Conservation (phyloP, 2,329 filamentous ascomycete species). For the Trichoderma simmonsii region DNA sequence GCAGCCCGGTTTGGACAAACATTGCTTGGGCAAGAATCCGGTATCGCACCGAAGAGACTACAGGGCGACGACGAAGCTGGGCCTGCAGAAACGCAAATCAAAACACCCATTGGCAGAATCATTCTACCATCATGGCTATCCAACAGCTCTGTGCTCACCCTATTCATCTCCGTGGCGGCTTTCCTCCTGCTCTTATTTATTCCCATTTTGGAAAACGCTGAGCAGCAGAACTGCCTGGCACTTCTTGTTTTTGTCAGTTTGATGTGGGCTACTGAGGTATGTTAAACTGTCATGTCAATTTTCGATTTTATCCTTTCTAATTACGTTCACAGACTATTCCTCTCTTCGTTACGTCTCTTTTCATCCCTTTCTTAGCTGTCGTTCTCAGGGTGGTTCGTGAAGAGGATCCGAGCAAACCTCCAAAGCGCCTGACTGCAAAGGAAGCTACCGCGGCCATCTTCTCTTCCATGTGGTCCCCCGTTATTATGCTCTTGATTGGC, state of each 20-base stretch:
- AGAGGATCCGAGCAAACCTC: conserved; percentile 56
- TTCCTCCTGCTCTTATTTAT: conserved; percentile 73
- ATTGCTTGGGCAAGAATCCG: conserved; percentile 71
- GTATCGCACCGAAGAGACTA: conserved; percentile 64
- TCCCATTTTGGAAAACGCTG: conserved; percentile 79
- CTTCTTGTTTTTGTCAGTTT: conserved; percentile 91
- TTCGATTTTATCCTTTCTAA: neutral
- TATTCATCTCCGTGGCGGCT: conserved; percentile 66
- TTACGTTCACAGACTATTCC: conserved; percentile 70
- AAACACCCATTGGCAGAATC: conserved; percentile 76
- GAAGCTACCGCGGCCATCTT: conserved; percentile 82
- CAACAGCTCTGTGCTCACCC: conserved; percentile 73
- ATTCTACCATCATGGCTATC: conserved; percentile 77
- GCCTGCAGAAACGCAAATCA: conserved; percentile 62
- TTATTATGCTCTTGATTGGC: conserved; percentile 95
- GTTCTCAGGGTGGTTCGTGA: conserved; percentile 79
- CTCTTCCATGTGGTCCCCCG: conserved; percentile 96
- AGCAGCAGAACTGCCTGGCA: conserved; percentile 95
- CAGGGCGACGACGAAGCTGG: conserved; percentile 79
- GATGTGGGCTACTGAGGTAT: conserved; percentile 92
- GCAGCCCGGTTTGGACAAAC: conserved; percentile 87
- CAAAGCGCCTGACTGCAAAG: conserved; percentile 72
- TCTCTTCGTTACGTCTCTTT: conserved; percentile 89
- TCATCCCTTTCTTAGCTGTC: conserved; percentile 91
- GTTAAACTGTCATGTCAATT: conserved; percentile 21